Percentiles rank a stretch among this genome's conserved stretches.
phyloP scores from a whole-genome alignment of 192 early-diverging fungal genomes.

The Umbelopsis ramanniana region DNA sequence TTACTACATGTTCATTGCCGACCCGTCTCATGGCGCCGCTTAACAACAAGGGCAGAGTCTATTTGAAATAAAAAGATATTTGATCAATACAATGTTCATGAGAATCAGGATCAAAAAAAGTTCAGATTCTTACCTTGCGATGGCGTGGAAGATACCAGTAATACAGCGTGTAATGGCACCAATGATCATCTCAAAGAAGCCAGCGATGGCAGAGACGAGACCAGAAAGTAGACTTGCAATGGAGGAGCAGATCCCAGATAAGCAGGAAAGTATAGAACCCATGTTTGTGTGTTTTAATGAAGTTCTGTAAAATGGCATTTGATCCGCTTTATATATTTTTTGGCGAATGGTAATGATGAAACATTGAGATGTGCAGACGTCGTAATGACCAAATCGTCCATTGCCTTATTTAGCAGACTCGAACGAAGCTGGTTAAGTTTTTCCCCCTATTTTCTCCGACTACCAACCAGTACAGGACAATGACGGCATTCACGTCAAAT shows the following conservation, averaged over 20 bases:
- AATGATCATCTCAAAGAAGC: constrained; percentile 30
- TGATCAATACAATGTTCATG: not conserved
- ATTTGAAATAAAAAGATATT: not conserved
- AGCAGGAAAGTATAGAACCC: constrained; percentile 31
- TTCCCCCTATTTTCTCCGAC: not conserved
- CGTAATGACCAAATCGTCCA: not conserved
- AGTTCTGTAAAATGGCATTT: not conserved
- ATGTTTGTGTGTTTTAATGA: constrained; percentile 18
- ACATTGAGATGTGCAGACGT: not conserved
- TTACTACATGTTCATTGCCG: constrained; percentile 13
- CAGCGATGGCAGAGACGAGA: constrained; percentile 26
- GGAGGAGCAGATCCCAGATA: constrained; percentile 27
- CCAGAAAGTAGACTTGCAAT: constrained; percentile 31
- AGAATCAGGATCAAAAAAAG: no score
- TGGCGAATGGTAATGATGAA: constrained; percentile 1
- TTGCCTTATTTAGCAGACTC: not conserved
- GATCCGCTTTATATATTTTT: constrained; percentile 4
- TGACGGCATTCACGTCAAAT: constrained; percentile 16
- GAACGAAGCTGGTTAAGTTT: not conserved
- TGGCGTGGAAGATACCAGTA: constrained; percentile 36
- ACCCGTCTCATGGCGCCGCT: constrained; percentile 13
- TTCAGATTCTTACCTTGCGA: constrained; percentile 6
- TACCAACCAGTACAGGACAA: not conserved
- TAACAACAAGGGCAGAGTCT: constrained; percentile 13
- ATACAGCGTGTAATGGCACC: constrained; percentile 28